A percentile compares a stretch with the other conserved stretches of the same genome.
Conservation (phyloP, 768 basidiomycete species). For the Rhodotorula kratochvilovae region DNA sequence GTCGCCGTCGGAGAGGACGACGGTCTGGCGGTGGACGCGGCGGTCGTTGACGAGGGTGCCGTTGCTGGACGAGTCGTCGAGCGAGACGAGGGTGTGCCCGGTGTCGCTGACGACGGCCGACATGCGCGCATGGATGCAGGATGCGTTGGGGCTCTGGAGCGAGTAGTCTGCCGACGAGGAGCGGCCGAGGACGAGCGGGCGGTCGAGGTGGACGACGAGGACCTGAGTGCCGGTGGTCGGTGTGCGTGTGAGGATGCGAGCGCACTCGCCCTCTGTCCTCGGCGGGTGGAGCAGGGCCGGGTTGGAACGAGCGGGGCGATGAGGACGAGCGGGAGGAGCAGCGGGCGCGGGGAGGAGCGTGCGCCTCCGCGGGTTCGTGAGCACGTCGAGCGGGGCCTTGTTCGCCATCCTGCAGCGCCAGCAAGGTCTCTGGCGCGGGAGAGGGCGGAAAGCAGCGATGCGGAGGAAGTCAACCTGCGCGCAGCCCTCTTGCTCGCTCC, state of each 20-base stretch:
- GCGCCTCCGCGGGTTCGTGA: background rate
- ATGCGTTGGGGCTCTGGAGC: background rate
- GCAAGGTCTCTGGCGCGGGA: too few relatives aligned
- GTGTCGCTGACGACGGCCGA: slow-evolving; percentile 17
- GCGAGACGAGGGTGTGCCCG: slow-evolving; percentile 17
- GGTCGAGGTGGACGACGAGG: background rate
- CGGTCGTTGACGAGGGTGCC: slow-evolving; percentile 30
- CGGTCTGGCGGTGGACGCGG: background rate
- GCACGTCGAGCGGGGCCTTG: too few relatives aligned
- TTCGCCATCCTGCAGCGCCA: too few relatives aligned
- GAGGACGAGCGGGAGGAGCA: background rate
- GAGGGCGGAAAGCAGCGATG: too few relatives aligned
- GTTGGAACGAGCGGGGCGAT: background rate
- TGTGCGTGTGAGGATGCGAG: background rate
- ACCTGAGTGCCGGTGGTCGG: background rate
- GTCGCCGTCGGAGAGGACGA: slow-evolving; percentile 27
- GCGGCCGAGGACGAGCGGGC: slow-evolving; percentile 5
- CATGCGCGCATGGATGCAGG: background rate
- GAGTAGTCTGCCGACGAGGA: background rate
- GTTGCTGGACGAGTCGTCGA: slow-evolving; percentile 20
- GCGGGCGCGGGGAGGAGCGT: background rate
- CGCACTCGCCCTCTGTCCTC: background rate
- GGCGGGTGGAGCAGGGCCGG: background rate
- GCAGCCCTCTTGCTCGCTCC: too few relatives aligned
- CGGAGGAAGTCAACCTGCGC: too few relatives aligned